Conservation (phyloP, 768 basidiomycete species). For the Hygrocybe coccinea region DNA sequence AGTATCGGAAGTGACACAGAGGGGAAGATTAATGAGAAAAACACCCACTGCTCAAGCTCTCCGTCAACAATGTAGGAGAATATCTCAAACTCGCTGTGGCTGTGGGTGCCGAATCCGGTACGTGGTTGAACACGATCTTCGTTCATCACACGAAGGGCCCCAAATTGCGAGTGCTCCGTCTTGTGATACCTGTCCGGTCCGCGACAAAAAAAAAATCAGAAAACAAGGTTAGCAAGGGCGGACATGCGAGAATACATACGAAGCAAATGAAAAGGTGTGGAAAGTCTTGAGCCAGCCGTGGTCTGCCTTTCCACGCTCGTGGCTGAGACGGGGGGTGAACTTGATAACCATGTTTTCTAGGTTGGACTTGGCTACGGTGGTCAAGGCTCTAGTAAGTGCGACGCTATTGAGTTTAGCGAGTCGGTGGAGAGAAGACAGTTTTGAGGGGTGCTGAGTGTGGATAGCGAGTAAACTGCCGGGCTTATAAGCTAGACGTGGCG, state of each 20-base stretch:
- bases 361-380: neutral
- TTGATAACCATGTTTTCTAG: conserved; percentile 20
- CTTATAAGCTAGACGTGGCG: no score
- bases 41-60: conserved; percentile 71
- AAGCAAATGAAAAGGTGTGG: conserved; percentile 76
- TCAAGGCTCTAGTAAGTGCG: conserved; percentile 13
- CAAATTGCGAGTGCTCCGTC: conserved; percentile 52
- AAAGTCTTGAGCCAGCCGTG: conserved; percentile 87
- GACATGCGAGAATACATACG: no score
- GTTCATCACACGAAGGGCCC: conserved; percentile 83
- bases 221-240: no score
- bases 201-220: no score
- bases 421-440: conserved; percentile 38
- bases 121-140: conserved; percentile 77
- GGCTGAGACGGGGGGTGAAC: conserved; percentile 51
- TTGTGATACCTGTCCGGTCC: conserved; percentile 53
- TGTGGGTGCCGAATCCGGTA: conserved; percentile 83
- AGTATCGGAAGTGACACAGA: no score
- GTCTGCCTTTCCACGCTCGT: conserved; percentile 67
- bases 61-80: conserved; percentile 83
- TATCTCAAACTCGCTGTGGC: conserved; percentile 84
- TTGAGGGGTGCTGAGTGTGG: conserved; percentile 20
- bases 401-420: conserved; percentile 33
- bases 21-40: neutral
- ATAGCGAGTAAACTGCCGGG: no score